Conservation (phyloP, 225 moss, liverwort and hornwort genomes). For the Anthoceros angustus region DNA sequence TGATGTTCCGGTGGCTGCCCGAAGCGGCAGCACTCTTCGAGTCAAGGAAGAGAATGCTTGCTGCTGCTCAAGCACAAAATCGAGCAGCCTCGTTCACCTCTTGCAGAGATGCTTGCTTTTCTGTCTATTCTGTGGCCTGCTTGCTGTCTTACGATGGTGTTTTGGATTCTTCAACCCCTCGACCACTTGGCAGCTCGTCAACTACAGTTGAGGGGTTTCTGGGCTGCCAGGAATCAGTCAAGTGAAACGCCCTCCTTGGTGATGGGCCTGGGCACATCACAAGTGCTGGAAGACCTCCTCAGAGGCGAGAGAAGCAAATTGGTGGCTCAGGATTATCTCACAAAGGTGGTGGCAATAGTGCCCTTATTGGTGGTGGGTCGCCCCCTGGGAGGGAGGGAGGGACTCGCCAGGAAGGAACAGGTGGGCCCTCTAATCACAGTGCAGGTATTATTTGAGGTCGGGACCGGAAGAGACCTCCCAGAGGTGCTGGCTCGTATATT, state of each 20-base stretch:
- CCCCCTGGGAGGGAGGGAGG: background rate
- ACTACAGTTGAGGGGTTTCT: background rate
- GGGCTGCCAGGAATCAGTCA: background rate
- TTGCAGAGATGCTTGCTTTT: slow-evolving; percentile 55
- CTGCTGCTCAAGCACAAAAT: slow-evolving; percentile 85
- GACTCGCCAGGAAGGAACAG: background rate
- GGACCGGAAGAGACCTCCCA: background rate
- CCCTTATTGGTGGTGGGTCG: too few relatives aligned
- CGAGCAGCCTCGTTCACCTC: slow-evolving; percentile 38
- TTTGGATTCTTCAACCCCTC: slow-evolving; percentile 14
- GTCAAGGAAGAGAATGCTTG: slow-evolving; percentile 55
- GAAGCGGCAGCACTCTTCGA: slow-evolving; percentile 74
- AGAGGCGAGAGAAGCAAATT: background rate
- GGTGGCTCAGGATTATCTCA: background rate
- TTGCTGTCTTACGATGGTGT: slow-evolving; percentile 64
- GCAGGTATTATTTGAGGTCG: background rate
- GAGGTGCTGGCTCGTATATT: background rate
- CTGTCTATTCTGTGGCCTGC: slow-evolving; percentile 76
- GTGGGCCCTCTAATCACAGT: background rate
- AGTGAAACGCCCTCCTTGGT: background rate
- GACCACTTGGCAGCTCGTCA: background rate
- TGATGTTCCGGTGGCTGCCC: slow-evolving; percentile 58
- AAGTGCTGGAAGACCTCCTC: too few relatives aligned
- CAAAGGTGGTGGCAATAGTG: background rate
- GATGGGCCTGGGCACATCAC: background rate